Percentiles rank a stretch among this genome's conserved stretches.
phyloP scores from a whole-genome alignment of 2,329 filamentous ascomycete species.

The Hypoxylon rubiginosum region DNA sequence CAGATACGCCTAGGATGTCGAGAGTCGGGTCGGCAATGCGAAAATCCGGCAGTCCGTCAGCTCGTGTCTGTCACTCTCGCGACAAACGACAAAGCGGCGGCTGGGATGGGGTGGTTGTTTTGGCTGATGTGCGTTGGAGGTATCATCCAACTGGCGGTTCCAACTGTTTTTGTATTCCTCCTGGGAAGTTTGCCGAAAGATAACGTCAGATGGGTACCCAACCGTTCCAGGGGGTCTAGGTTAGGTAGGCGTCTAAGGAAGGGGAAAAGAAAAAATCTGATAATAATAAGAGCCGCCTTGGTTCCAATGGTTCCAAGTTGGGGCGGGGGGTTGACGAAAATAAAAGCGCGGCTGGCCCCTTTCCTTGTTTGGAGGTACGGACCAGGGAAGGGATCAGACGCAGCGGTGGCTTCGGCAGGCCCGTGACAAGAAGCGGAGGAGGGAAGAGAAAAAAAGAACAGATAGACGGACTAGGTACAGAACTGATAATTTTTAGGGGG shows the following conservation, averaged over 20 bases:
- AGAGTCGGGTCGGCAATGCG: slow-evolving; percentile 24
- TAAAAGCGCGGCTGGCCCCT: slow-evolving; percentile 43
- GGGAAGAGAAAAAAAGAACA: slow-evolving; percentile 18
- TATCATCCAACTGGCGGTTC: slow-evolving; percentile 35
- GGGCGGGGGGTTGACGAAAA: slow-evolving; percentile 35
- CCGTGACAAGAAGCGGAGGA: slow-evolving; percentile 32
- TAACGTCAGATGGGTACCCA: slow-evolving; percentile 32
- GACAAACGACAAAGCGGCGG: slow-evolving; percentile 43
- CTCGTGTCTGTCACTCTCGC: slow-evolving; percentile 40
- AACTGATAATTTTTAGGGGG: slow-evolving; percentile 40
- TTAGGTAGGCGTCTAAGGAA: slow-evolving; percentile 21
- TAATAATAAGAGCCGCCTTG: slow-evolving; percentile 40
- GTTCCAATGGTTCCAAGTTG: slow-evolving; percentile 12
- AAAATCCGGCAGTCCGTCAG: slow-evolving; percentile 35
- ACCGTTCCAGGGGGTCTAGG: not conserved
- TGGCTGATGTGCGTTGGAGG: slow-evolving; percentile 22
- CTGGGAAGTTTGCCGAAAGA: slow-evolving; percentile 17
- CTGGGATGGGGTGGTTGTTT: slow-evolving; percentile 18
- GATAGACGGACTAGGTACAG: slow-evolving; percentile 35
- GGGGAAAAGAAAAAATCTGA: slow-evolving; percentile 30
- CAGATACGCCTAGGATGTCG: slow-evolving; percentile 30
- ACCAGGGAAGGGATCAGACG: slow-evolving; percentile 38
- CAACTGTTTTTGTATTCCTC: slow-evolving; percentile 28
- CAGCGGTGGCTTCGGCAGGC: slow-evolving; percentile 38
- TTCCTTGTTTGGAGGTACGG: slow-evolving; percentile 31